Base-by-base conservation (phyloP, 768 basidiomycete species). In the Suillus hirtellus region DNA sequence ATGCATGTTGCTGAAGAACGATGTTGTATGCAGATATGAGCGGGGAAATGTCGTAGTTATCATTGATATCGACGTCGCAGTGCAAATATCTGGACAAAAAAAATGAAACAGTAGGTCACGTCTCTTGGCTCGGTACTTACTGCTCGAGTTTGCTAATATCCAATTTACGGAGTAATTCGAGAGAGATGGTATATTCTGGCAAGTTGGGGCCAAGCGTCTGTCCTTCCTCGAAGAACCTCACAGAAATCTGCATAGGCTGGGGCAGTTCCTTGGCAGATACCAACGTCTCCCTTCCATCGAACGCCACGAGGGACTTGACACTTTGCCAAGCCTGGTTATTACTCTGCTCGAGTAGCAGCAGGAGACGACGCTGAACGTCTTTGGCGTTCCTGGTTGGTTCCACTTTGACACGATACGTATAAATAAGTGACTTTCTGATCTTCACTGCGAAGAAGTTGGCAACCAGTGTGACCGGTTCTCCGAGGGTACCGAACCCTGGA, bases 371-470 rank as follows among this genome's bases (percentile, higher is more conserved):
- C 64, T 71, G 74, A 44, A 81, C 68, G 8, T 79, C 72, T 60
- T 68, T 73, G 60, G 72, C 69, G 21, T 67, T 44, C 6, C 66
- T 66, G 10, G 58, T 49, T 24, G 78, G 78, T 4, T 66, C 63
- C 14, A 78, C 70, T 21, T 68, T 63, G 49, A 79, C 70, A 54
- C 75, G 74, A 62, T 82, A 82, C 60, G 80, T 81, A 65, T 72
- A 72, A 5, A 81, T 58, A 7, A 77, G 73, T 2, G 72, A 71
- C 52, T 75, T 76, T 1, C 78, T 77, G 21, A 79, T 67, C 21
- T 67, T 71, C 46, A 82, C 62, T 0, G 80, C 70, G 67, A 82
- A 81, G 73, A 80, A 80, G 59, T 82, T 82, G 11, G 80, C 72
- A 17, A 80, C 77, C 6, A 82, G 68, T 50, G 72, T 76, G 70